These are phyloP conservation scores for Arabidopsis suecica DNA, from an alignment of 345 rosid species.

Conservation along the genomic window DNA sequence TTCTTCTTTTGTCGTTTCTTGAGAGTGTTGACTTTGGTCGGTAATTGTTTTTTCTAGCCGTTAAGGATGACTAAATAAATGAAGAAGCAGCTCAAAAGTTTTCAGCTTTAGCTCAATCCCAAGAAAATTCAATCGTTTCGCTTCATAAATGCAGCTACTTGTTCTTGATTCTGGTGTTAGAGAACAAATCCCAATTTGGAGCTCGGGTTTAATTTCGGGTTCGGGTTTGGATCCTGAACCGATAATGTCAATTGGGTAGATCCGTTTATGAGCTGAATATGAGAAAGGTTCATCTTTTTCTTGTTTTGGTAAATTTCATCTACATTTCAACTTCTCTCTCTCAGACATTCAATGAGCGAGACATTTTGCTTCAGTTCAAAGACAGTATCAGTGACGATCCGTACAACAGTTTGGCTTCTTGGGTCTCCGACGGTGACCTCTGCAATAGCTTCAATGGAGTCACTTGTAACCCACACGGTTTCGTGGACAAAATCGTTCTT, in stretches of 20 bases:
- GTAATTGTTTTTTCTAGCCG: conserved; percentile 31
- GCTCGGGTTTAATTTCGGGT: conserved; percentile 26
- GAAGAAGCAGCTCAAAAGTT: conserved; percentile 23
- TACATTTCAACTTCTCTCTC: conserved; percentile 48
- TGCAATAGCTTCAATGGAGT: conserved; percentile 77
- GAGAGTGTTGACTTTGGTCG: conserved; percentile 42
- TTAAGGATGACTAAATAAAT: conserved; percentile 35
- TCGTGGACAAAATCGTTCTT: conserved; percentile 81
- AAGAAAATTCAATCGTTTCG: conserved; percentile 21
- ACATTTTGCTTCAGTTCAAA: conserved; percentile 84
- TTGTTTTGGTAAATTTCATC: conserved; percentile 49
- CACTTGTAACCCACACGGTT: conserved; percentile 69
- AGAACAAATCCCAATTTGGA: conserved; percentile 4
- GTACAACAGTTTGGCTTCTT: conserved; percentile 58
- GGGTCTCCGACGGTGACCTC: conserved; percentile 66
- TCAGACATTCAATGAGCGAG: conserved; percentile 63
- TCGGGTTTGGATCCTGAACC: conserved; percentile 39
- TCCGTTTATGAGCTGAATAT: conserved; percentile 54
- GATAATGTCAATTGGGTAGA: conserved; percentile 77
- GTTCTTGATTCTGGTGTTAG: conserved; percentile 42
- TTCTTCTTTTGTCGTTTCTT: conserved; percentile 37
- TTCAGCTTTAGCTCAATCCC: conserved; percentile 41
- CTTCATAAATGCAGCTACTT: conserved; percentile 49
- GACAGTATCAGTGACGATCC: conserved; percentile 78
- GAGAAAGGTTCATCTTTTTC: conserved; percentile 62